Conservation (phyloP, 2,329 filamentous ascomycete species). For the Colletotrichum shisoi region DNA sequence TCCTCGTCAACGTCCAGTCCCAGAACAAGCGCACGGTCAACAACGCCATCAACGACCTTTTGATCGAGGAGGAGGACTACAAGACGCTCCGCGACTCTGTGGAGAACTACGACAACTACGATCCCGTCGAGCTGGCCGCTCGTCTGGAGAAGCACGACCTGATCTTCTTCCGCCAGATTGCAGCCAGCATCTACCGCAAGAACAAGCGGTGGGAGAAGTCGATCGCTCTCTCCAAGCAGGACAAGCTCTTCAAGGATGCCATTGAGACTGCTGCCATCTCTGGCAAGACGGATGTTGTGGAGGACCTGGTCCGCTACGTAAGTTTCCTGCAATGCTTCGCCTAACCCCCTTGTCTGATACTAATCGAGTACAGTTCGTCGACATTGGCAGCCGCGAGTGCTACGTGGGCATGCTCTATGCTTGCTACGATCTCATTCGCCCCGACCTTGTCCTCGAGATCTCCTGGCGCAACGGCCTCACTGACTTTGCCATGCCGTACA, state of each 20-base stretch:
- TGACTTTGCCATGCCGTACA: conserved; percentile 99
- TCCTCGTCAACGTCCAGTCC: conserved; percentile 92
- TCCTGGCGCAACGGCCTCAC: conserved; percentile 95
- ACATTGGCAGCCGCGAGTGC: conserved; percentile 98
- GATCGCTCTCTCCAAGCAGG: conserved; percentile 95
- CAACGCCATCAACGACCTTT: conserved; percentile 94
- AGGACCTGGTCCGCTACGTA: conserved; percentile 95
- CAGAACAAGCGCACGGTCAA: conserved; percentile 99
- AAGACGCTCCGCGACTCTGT: conserved; percentile 98
- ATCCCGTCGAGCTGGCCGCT: conserved; percentile 88
- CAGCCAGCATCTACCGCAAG: conserved; percentile 98
- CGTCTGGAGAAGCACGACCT: conserved; percentile 96
- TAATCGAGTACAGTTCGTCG: conserved; percentile 78
- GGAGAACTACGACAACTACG: conserved; percentile 99
- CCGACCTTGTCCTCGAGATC: conserved; percentile 91
- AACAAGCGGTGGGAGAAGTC: conserved; percentile 99
- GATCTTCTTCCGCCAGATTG: conserved; percentile 99
- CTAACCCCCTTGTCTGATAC: conserved; percentile 39
- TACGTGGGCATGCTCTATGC: conserved; percentile 99
- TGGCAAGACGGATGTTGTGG: conserved; percentile 87
- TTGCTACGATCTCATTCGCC: conserved; percentile 95
- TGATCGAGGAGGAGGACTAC: conserved; percentile 99
- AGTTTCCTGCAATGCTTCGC: conserved; percentile 58
- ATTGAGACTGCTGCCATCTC: conserved; percentile 97
- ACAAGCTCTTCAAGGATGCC: conserved; percentile 99